Percentiles rank a stretch among this genome's conserved stretches.
Evolutionary conservation across 176 grass and related monocot genomes (phyloP).

Genomic region (Triticum turgidum): DNA sequence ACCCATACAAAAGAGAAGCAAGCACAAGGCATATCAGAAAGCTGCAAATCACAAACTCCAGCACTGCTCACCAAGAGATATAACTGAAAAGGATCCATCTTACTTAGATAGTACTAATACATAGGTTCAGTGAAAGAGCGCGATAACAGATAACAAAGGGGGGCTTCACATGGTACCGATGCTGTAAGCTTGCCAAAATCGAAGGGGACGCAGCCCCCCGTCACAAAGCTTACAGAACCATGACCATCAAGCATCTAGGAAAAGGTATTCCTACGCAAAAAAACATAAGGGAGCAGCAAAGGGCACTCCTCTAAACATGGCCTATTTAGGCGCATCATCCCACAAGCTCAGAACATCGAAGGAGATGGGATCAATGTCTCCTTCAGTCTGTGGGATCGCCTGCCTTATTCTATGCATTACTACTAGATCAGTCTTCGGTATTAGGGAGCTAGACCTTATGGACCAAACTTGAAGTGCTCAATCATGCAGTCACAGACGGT

Average conservation of each 20-base stretch:
- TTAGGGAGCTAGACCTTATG: constrained; percentile 18
- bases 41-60: neutral
- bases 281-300: constrained; percentile 27
- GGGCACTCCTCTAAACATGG: constrained; percentile 31
- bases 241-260: constrained; percentile 9
- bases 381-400: constrained; percentile 35
- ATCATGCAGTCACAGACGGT: constrained; percentile 44
- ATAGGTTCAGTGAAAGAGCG: constrained; percentile 19
- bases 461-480: constrained; percentile 51
- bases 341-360: constrained; percentile 40
- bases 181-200: constrained; percentile 26
- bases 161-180: constrained; percentile 12
- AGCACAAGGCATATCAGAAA: neutral
- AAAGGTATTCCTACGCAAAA: constrained; percentile 24
- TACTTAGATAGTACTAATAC: constrained; percentile 5
- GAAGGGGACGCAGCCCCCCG: constrained; percentile 13
- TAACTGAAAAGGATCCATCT: constrained; percentile 11
- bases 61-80: neutral
- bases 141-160: neutral
- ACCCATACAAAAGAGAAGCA: neutral
- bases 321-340: constrained; percentile 10
- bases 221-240: constrained; percentile 50
- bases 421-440: constrained; percentile 27
- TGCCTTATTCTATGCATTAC: constrained; percentile 38
- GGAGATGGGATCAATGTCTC: constrained; percentile 37